These are phyloP conservation scores for Aspergillus diversus DNA, from an alignment of 495 filamentous ascomycete species.

Conservation along the genomic window DNA sequence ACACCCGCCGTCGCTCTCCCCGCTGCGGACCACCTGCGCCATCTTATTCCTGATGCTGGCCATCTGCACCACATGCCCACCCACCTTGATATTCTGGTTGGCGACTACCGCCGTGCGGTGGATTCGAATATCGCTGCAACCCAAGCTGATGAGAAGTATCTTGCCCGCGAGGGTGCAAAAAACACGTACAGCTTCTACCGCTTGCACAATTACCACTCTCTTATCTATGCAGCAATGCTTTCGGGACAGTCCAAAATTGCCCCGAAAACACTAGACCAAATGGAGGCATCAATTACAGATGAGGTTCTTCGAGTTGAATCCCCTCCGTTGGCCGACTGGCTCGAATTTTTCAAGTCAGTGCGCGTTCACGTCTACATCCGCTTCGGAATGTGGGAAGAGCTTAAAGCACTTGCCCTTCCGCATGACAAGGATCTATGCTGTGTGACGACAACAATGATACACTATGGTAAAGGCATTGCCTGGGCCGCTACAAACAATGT, in stretches of 20 bases:
- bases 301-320: constrained; percentile 58
- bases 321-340: constrained; percentile 69
- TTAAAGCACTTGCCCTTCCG: constrained; percentile 51
- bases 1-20: constrained; percentile 58
- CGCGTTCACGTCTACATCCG: constrained; percentile 65
- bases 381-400: constrained; percentile 64
- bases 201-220: constrained; percentile 64
- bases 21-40: constrained; percentile 58
- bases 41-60: constrained; percentile 62
- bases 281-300: constrained; percentile 59
- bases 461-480: constrained; percentile 64
- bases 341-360: constrained; percentile 62
- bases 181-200: constrained; percentile 71
- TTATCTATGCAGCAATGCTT: constrained; percentile 70
- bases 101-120: constrained; percentile 63
- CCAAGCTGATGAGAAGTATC: constrained; percentile 59
- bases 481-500: constrained; percentile 53
- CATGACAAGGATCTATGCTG: constrained; percentile 56
- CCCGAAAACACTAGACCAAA: constrained; percentile 50
- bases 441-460: constrained; percentile 56
- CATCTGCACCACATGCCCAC: constrained; percentile 71
- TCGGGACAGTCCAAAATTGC: constrained; percentile 56
- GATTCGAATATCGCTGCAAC: constrained; percentile 59
- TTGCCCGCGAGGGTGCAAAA: constrained; percentile 45
- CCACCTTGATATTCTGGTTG: constrained; percentile 65